A percentile compares a stretch with the other conserved stretches of the same genome.
phyloP scores from a whole-genome alignment of 768 basidiomycete species.

The Fomitopsis serialis region DNA sequence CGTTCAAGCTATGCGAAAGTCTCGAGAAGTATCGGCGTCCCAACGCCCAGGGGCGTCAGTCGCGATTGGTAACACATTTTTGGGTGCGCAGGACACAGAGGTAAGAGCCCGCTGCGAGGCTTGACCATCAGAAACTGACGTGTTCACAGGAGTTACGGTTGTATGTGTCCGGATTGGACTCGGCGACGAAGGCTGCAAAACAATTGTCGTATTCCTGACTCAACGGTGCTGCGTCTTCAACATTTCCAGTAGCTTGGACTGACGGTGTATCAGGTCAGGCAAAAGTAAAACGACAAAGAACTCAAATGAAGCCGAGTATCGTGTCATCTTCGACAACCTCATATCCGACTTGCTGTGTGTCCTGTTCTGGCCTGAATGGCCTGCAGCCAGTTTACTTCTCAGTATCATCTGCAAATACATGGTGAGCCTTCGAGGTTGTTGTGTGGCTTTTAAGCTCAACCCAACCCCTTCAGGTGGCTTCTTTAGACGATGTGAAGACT shows the following conservation, averaged over 20 bases:
- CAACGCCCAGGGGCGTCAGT: conserved; percentile 57
- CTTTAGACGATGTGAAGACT: conserved; percentile 78
- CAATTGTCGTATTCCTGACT: conserved; percentile 44
- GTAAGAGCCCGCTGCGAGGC: conserved; percentile 27
- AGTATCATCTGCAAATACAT: conserved; percentile 80
- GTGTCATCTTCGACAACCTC: conserved; percentile 86
- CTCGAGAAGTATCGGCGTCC: conserved; percentile 54
- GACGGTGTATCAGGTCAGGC: conserved; percentile 49
- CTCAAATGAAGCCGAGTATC: conserved; percentile 91
- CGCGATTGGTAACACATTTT: conserved; percentile 39
- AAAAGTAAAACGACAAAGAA: conserved; percentile 87
- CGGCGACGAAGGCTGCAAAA: conserved; percentile 83
- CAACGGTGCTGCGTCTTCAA: conserved; percentile 18
- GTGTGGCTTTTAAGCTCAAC: not conserved
- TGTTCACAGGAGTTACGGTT: conserved; percentile 57
- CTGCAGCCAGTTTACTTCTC: conserved; percentile 79
- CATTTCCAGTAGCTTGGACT: not conserved
- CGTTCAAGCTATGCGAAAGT: conserved; percentile 55
- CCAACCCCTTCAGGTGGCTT: conserved; percentile 62
- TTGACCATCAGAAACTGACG: not conserved
- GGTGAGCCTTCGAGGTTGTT: conserved; percentile 39
- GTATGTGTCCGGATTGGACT: conserved; percentile 69
- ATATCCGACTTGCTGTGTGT: conserved; percentile 85
- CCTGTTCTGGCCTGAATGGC: conserved; percentile 96
- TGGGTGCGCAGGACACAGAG: conserved; percentile 67